Percentiles rank a stretch among this genome's conserved stretches.
Conservation (phyloP, 2,329 filamentous ascomycete genomes). For the Tetracladium maxilliforme region DNA sequence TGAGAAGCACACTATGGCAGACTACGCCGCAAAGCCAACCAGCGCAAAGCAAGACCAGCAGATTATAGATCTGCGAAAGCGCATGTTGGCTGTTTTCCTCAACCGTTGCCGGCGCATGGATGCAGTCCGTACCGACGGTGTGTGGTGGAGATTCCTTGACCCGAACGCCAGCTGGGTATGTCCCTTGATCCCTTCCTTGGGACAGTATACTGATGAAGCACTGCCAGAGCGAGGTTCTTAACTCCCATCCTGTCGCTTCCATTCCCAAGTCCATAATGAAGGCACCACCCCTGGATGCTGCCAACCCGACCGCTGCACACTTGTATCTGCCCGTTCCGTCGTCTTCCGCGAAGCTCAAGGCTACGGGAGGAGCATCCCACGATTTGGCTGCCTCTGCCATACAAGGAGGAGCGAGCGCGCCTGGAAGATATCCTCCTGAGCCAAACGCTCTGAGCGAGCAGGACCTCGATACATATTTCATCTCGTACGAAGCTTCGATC, state of each 20-base stretch:
- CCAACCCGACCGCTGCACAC: conserved; percentile 82
- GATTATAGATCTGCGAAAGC: conserved; percentile 91
- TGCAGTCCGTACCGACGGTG: conserved; percentile 78
- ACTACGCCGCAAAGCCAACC: conserved; percentile 95
- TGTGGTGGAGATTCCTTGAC: conserved; percentile 96
- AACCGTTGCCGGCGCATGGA: conserved; percentile 92
- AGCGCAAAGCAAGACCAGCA: conserved; percentile 95
- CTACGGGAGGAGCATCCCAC: too few relatives aligned
- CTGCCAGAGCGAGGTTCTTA: conserved; percentile 75
- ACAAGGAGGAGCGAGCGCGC: conserved; percentile 37
- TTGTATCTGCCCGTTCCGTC: conserved; percentile 77
- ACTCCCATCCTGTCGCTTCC: conserved; percentile 78
- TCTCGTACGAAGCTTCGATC: conserved; percentile 81
- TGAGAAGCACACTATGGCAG: conserved; percentile 97
- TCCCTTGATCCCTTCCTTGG: conserved; percentile 3
- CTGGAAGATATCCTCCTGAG: conserved; percentile 69
- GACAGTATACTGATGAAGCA: conserved; percentile 5
- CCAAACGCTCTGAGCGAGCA: conserved; percentile 66
- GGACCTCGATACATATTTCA: conserved; percentile 91
- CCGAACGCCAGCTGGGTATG: conserved; percentile 96
- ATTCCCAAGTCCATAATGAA: conserved; percentile 91
- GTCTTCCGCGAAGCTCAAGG: conserved; percentile 71
- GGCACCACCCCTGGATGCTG: conserved; percentile 85
- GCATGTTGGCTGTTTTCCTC: conserved; percentile 90
- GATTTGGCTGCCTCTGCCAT: conserved; percentile 20